A percentile compares a stretch with the other conserved stretches of the same genome.
Evolutionary conservation across 371 early-diverging fungal genomes (phyloP).

Genomic region (Mortierella sp.): DNA sequence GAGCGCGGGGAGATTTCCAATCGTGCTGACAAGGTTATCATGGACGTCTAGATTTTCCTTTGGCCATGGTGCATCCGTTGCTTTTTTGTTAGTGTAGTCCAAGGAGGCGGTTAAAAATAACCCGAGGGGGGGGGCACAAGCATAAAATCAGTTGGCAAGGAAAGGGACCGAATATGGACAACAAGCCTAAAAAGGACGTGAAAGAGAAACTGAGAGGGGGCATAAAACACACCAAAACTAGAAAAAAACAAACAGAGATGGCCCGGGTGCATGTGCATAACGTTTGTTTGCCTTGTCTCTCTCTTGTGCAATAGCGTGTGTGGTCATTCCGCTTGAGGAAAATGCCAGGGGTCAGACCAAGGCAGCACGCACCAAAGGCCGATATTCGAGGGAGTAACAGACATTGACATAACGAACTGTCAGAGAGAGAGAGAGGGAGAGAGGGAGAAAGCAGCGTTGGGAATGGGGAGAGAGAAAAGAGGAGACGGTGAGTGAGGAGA

Average conservation of each 20-base stretch:
- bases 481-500: too few relatives aligned
- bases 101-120: background rate
- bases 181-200: background rate
- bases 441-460: background rate
- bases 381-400: background rate
- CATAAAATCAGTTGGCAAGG: background rate
- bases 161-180: background rate
- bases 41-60: too few relatives aligned
- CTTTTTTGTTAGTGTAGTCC: too few relatives aligned
- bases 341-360: background rate
- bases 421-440: background rate
- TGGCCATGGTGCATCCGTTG: too few relatives aligned
- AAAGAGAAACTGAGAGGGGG: background rate
- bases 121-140: background rate
- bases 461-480: background rate
- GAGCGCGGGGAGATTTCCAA: too few relatives aligned
- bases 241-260: background rate
- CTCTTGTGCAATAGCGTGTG: background rate
- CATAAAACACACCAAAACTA: background rate
- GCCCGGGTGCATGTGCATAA: constrained; percentile 15
- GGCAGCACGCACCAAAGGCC: background rate
- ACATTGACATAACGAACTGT: background rate
- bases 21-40: too few relatives aligned
- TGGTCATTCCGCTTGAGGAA: background rate
- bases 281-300: background rate